Evolutionary conservation across 495 filamentous ascomycete species (phyloP), one percentile per base, ranked within the genome.

Genomic region (Neurospora pannonica): DNA sequence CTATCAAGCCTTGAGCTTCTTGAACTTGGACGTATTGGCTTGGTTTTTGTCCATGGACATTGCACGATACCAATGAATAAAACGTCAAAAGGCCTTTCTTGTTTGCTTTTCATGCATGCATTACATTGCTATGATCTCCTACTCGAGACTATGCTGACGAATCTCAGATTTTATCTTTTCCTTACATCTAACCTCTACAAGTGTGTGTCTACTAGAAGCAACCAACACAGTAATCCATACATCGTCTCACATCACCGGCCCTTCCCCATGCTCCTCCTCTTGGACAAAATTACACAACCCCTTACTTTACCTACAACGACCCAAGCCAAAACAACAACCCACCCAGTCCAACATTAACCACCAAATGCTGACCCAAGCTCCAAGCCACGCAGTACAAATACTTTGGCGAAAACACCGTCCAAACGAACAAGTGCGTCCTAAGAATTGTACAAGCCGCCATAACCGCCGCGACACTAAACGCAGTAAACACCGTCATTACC

Each of bases 401-500:
- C 82, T 98, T 99, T 5, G 97, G 97, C 71, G 92, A 94, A 82
- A 99, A 99, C 38, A 99, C 97, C 0, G 94, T 98, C 97, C 97
- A 99, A 72, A 99, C 93, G 82, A 99, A 99, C 75, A 99, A 83
- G 86, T 99, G 97, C 60, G 91, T 92, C 77, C 96, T 86, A 78
- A 98, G 79, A 13, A 87, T 83, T 74, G 93, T 93, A 80, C 97
- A 99, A 38, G 97, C 94, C 36, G 87, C 89, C 94, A 97, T 97
- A 10, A 97, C 93, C 39, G 88, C 91, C 21, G 89, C 81, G 72
- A 92, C 81, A 31, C 87, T 87, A 4, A 82, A 81, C 8, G 90
- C 85, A 39, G 86, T 80, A 76, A 94, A 95, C 31, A 91, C 81
- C 21, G 93, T 96, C 78, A 92, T 77, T 72, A 91, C 71, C 0